Evolutionary conservation across 805 yeast genomes (phyloP).

Genomic region (Schwanniomyces pseudopolymorphus): DNA sequence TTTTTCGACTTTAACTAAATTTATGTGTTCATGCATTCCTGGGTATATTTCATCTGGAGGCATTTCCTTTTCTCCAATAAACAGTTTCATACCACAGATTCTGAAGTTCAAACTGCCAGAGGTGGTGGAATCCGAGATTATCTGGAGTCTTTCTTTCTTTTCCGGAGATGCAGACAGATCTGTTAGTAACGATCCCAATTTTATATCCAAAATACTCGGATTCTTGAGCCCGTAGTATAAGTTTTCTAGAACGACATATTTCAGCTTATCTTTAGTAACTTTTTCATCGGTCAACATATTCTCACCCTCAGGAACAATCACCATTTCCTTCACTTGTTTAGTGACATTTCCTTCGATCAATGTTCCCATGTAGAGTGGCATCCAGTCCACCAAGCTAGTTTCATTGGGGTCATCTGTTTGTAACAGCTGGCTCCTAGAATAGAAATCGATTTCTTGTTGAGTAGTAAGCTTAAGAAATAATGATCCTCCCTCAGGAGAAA

Average conservation of each 20-base stretch:
- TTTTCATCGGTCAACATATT: constrained; percentile 1
- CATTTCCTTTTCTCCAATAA: constrained; percentile 12
- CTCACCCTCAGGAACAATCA: constrained; percentile 7
- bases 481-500: constrained; percentile 55
- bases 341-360: constrained; percentile 43
- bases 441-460: constrained; percentile 73
- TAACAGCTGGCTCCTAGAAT: constrained; percentile 37
- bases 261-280: constrained; percentile 5
- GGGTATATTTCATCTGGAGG: constrained; percentile 13
- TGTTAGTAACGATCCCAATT: constrained; percentile 69
- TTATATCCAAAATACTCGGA: constrained; percentile 82
- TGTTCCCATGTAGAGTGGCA: constrained; percentile 65
- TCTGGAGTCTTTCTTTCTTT: constrained; percentile 58
- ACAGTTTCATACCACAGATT: constrained; percentile 84
- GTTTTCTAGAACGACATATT: constrained; percentile 70
- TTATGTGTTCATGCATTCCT: constrained; percentile 16
- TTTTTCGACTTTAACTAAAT: constrained; percentile 11
- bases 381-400: constrained; percentile 46
- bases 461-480: constrained; percentile 71
- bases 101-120: constrained; percentile 76
- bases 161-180: constrained; percentile 58
- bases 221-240: constrained; percentile 54
- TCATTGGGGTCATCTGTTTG: constrained; percentile 18
- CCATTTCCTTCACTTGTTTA: not conserved
- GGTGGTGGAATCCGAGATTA: constrained; percentile 72